A percentile compares a stretch with the other conserved stretches of the same genome.
Conservation (phyloP, 1,284 basidiomycete species). For the Gomphus bonarii region DNA sequence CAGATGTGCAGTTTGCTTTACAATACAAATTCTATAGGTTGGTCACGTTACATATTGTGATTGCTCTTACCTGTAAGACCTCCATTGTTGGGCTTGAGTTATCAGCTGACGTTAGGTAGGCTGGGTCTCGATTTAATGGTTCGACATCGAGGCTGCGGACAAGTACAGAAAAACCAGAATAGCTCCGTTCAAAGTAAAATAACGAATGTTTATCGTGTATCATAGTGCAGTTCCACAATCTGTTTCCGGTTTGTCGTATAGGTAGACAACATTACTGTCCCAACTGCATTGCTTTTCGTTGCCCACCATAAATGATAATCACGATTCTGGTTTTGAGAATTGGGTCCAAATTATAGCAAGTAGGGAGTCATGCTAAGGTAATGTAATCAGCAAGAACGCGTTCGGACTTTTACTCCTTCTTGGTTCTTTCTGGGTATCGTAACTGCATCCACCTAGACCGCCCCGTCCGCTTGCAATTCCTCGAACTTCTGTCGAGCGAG, state of each 20-base stretch:
- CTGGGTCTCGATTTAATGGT: conserved; percentile 17
- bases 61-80: conserved; percentile 42
- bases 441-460: not conserved
- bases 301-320: not conserved
- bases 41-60: conserved; percentile 52
- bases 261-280: not conserved
- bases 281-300: not conserved
- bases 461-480: conserved; percentile 56
- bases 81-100: not conserved
- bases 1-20: not conserved
- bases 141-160: not conserved
- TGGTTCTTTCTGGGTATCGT: not conserved
- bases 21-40: conserved; percentile 22
- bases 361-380: not conserved
- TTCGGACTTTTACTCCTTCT: not conserved
- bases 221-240: not conserved
- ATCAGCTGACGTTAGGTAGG: conserved; percentile 14
- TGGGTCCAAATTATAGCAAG: not conserved
- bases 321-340: not conserved
- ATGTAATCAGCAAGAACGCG: not conserved
- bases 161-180: not conserved
- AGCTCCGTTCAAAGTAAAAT: not conserved
- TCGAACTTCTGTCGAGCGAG: conserved; percentile 78
- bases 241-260: not conserved
- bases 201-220: not conserved